Base-by-base conservation (phyloP, 345 rosid species). In the Euphorbia lathyris region DNA sequence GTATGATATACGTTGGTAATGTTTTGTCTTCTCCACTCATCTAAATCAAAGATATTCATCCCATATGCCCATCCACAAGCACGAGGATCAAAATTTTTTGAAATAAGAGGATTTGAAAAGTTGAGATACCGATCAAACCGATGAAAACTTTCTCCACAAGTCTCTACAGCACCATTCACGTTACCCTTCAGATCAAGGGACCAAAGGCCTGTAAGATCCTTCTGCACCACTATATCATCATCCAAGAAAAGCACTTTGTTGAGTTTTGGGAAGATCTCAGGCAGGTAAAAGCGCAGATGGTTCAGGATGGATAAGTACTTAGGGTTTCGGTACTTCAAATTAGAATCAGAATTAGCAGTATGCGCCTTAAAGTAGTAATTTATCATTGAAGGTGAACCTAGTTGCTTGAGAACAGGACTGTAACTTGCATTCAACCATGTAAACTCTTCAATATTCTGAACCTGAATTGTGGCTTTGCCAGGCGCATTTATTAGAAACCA, bases 11-110 rank as follows among this genome's bases (percentile, higher is more conserved):
- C 86, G 47, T 82, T 86, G 4, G 99, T 95, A 82, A 95, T 90
- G 79, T 86, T 87, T 78, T 92, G 96, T 80, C 86, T 78, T 80
- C 74, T 90, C 99, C 99, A 95, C 77, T 92, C 85, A 25, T 81
- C 81, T 81, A 95, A 82, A 82, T 95, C 98, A 77, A 95, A 92
- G 30, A 95, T 68, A 66, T 95, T 95, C 99, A 95, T 95, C 67
- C 99, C 99, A 67, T 92, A 95, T 12, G 99, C 98, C 99, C 99
- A 95, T 69, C 99, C 99, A 82, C 99, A 95, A 74, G 99, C 97
- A 67, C 72, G 96, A 10, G 99, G 94, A 53, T 92, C 85, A 56
- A 95, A 95, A 75, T 87, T 90, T 80, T 84, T 88, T 72, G 97
- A 80, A 70, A 95, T 92, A 36, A 87, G 88, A 65, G 98, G 98